Percentiles rank a stretch among this genome's conserved stretches.
These are phyloP conservation scores for Oropetium thomaeum DNA, from an alignment of 176 grass and related monocot genomes.

Conservation along the genomic window DNA sequence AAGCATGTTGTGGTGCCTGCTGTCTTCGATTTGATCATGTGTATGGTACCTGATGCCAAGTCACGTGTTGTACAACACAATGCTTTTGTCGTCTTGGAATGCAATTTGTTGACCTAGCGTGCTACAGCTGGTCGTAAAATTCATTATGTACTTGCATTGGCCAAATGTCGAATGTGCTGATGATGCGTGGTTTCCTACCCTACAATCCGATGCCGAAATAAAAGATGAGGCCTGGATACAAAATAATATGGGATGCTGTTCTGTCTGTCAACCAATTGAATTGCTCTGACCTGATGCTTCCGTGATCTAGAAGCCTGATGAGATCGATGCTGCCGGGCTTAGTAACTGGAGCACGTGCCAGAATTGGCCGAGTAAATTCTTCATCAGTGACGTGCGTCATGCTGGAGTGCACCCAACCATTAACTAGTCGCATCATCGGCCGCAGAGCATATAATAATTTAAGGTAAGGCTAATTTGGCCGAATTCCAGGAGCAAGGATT, in stretches of 20 bases:
- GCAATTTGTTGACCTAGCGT: constrained; percentile 35
- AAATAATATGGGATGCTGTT: constrained; percentile 22
- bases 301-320: constrained; percentile 34
- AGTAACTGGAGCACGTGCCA: background rate
- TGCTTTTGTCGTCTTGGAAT: constrained; percentile 46
- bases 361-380: background rate
- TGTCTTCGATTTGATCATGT: constrained; percentile 11
- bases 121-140: background rate
- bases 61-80: constrained; percentile 45
- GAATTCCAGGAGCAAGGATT: constrained; percentile 27
- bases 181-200: background rate
- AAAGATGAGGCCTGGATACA: background rate
- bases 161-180: background rate
- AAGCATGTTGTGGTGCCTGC: constrained; percentile 25
- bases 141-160: background rate
- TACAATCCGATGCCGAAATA: background rate
- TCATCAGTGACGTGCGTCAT: background rate
- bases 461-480: constrained; percentile 11
- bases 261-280: constrained; percentile 9
- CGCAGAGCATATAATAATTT: constrained; percentile 23
- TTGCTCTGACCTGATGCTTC: constrained; percentile 33
- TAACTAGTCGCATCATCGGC: background rate
- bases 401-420: constrained; percentile 26
- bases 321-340: background rate
- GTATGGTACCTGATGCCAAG: constrained; percentile 28